phyloP scores from a whole-genome alignment of 2,329 filamentous ascomycete species.

The Xenoacremonium recifei region DNA sequence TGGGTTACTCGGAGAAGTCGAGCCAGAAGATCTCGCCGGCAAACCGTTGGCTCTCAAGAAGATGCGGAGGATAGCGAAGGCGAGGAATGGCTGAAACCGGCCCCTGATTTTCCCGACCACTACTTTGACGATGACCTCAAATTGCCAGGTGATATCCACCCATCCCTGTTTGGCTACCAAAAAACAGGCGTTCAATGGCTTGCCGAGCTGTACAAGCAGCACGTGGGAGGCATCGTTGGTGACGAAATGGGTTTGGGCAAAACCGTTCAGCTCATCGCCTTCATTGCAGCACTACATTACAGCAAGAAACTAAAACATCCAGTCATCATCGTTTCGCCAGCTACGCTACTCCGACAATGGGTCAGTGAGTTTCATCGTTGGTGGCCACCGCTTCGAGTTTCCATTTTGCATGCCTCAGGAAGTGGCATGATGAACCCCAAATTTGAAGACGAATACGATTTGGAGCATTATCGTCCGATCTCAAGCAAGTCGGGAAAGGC shows the following conservation, averaged over 20 bases:
- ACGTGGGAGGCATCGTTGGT: conserved; percentile 90
- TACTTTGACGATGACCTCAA: conserved; percentile 72
- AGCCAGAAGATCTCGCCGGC: conserved; percentile 38
- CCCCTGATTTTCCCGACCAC: conserved; percentile 78
- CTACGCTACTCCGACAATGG: conserved; percentile 95
- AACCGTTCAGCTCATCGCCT: conserved; percentile 71
- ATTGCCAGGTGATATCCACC: conserved; percentile 89
- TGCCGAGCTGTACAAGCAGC: conserved; percentile 84
- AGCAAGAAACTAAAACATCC: conserved; percentile 82
- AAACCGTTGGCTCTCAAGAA: conserved; percentile 33
- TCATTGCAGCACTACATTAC: conserved; percentile 88
- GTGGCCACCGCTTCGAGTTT: conserved; percentile 98
- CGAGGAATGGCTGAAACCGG: conserved; percentile 78
- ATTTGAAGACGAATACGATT: conserved; percentile 52
- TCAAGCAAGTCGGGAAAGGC: conserved; percentile 47
- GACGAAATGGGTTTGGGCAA: conserved; percentile 99
- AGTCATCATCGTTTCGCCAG: conserved; percentile 87
- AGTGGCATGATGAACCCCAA: conserved; percentile 93
- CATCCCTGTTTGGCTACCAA: conserved; percentile 92
- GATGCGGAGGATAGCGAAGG: conserved; percentile 42
- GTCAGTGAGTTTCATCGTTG: conserved; percentile 97
- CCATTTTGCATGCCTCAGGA: conserved; percentile 90
- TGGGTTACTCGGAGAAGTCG: conserved; percentile 63
- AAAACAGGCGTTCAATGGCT: conserved; percentile 97
- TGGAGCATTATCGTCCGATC: conserved; percentile 40